Conservation (phyloP, 768 basidiomycete species). For the Leccinellum albellum region DNA sequence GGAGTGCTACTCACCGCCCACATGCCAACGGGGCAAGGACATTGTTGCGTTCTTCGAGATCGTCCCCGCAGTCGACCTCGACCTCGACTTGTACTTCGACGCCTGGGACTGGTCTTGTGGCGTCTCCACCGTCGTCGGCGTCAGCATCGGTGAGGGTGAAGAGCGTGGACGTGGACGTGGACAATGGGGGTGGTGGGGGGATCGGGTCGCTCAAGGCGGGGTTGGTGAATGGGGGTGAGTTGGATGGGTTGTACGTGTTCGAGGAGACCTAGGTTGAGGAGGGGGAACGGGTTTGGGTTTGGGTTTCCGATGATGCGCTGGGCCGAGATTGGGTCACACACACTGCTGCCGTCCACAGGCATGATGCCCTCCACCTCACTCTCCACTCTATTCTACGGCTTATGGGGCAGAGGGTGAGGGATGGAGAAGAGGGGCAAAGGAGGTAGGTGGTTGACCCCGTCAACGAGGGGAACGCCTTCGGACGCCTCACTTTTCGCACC, state of each 20-base stretch:
- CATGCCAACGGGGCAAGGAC: neutral
- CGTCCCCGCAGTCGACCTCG: constrained; percentile 3
- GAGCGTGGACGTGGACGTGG: constrained; percentile 15
- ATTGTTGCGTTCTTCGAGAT: neutral
- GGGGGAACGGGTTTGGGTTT: neutral
- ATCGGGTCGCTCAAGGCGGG: constrained; percentile 24
- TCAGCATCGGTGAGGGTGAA: constrained; percentile 21
- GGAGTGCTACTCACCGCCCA: neutral
- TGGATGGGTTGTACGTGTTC: constrained; percentile 32
- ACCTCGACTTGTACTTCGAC: neutral
- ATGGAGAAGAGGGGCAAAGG: neutral
- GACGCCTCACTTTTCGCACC: neutral
- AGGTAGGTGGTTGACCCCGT: neutral
- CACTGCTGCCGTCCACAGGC: neutral
- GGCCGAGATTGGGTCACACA: neutral
- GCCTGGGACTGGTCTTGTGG: constrained; percentile 5
- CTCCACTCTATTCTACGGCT: neutral
- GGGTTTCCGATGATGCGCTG: neutral
- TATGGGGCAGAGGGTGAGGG: neutral
- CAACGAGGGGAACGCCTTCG: neutral
- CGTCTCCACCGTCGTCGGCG: constrained; percentile 11
- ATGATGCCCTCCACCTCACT: neutral
- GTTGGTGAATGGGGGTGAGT: constrained; percentile 28
- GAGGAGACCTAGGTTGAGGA: constrained; percentile 16
- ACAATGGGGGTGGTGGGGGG: constrained; percentile 14